Base-by-base conservation (phyloP, 2,329 filamentous ascomycete genomes). In the Xylaria multiplex region DNA sequence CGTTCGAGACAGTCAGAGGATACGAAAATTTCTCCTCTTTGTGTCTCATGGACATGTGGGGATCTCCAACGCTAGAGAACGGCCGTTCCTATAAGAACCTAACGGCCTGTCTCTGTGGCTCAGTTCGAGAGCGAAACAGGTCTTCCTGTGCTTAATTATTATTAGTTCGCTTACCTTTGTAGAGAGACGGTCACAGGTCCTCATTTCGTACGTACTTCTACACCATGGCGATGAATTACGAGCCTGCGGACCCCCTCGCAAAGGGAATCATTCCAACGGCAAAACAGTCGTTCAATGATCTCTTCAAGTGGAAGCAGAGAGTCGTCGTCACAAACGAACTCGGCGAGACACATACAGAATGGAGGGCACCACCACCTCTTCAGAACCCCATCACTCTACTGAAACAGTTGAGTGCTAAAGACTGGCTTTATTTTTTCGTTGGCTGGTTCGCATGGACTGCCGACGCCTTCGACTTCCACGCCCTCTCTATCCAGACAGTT, bases 391-490 rank as follows among this genome's bases (percentile, higher is more conserved):
- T 95, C 79, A 87, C 83, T 43, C 83, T 95, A 35, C 82, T 93
- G 67, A 83, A 82, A 32, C 84, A 89, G 78, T 83, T 96, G 16
- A 85, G 83, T 2, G 81, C 81, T 27, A 86, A 83, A 66, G 88
- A 91, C 75, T 95, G 92, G 91, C 74, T 91, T 16, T 93, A 92
- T 81, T 89, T 95, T 80, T 69, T 91, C 46, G 90, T 93, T 11
- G 92, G 91, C 2, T 88, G 94, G 75, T 78, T 85, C 40, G 89
- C 91, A 16, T 95, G 92, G 92, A 91, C 88, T 1, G 91, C 91
- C 63, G 92, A 95, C 77, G 91, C 92, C 3, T 95, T 94, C 76
- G 92, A 93, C 78, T 95, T 94, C 76, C 91, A 93, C 78, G 90
- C 92, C 30, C 83, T 95, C 8, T 91, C 89, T 4, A 92, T 95